Evolutionary conservation across 2,329 filamentous ascomycete genomes (phyloP), one percentile per base, ranked within the genome.

Genomic region (Neofusicoccum laricinum): DNA sequence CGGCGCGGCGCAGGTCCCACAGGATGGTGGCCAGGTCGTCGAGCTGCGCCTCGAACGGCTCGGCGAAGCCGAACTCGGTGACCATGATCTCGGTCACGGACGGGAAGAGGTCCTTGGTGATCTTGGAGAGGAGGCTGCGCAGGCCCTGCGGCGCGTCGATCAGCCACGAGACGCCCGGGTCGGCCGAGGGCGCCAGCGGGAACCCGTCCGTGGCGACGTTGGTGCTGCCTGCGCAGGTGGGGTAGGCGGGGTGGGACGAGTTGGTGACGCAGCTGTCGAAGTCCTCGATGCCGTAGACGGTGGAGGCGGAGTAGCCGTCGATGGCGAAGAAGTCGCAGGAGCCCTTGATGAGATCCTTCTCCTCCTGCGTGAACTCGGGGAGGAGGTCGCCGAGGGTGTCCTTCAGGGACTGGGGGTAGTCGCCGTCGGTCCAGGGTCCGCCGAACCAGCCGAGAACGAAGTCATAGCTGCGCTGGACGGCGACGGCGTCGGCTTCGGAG

Each of bases 381-480:
- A 80, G 68, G 0, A 79, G 66, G 55, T 78, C 73, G 12, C 77
- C 77, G 1, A 80, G 71, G 2, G 78, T 79, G 7, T 75, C 73
- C 62, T 76, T 79, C 19, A 80, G 69, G 4, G 70, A 72, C 49
- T 73, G 67, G 0, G 77, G 77, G 62, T 80, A 80, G 66, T 80
- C 78, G 40, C 78, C 76, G 63, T 81, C 77, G 5, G 76, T 76
- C 80, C 79, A 83, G n/a, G 77, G 76, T 2, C 79, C 79, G 17
- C 76, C 77, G 64, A 81, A 82, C 79, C 79, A 81, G 4, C 79
- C 79, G 21, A 78, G 71, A 58, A 71, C 72, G 67, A 80, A 80
- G 65, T 79, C 77, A 58, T 75, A 78, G 64, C 75, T 74, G n/a
- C 78, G 71, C 61, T 78, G 75, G 4, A 71, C 70, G 5, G 78